phyloP scores from a whole-genome alignment of 495 filamentous ascomycete species.

The Saxophila tyrrhenica region DNA sequence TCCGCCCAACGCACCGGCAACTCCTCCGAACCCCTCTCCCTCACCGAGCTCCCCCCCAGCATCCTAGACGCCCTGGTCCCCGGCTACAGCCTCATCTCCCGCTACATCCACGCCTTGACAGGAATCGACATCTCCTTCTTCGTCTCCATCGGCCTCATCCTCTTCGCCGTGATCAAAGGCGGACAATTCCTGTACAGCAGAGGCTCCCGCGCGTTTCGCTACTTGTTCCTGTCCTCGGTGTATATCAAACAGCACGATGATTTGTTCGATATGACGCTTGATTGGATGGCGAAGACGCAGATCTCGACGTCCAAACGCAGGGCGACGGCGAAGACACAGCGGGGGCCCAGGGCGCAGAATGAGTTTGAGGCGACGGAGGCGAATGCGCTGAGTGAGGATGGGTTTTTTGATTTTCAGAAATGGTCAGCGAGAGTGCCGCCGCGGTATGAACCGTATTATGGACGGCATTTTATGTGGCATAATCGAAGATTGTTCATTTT shows the following conservation, averaged over 20 bases:
- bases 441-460: conserved; percentile 39
- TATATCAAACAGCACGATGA: conserved; percentile 46
- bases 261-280: conserved; percentile 49
- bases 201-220: background rate
- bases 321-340: conserved; percentile 46
- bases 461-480: conserved; percentile 21
- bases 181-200: conserved; percentile 21
- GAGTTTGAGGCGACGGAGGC: conserved; percentile 14
- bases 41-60: conserved; percentile 23
- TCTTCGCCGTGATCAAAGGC: conserved; percentile 27
- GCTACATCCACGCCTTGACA: conserved; percentile 46
- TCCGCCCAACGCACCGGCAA: background rate
- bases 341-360: conserved; percentile 37
- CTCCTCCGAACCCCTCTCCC: conserved; percentile 2
- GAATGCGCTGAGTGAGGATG: conserved; percentile 16
- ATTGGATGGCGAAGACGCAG: conserved; percentile 47
- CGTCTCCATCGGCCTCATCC: conserved; percentile 47
- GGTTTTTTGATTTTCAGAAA: conserved; percentile 32
- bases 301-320: conserved; percentile 32
- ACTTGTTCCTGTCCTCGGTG: conserved; percentile 41
- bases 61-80: conserved; percentile 67
- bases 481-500: conserved; percentile 30
- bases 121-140: conserved; percentile 63
- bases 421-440: conserved; percentile 38
- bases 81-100: conserved; percentile 55